Evolutionary conservation across 305 asterid genomes (phyloP), one percentile per base, ranked within the genome.

Genomic region (Fraxinus ornus): DNA sequence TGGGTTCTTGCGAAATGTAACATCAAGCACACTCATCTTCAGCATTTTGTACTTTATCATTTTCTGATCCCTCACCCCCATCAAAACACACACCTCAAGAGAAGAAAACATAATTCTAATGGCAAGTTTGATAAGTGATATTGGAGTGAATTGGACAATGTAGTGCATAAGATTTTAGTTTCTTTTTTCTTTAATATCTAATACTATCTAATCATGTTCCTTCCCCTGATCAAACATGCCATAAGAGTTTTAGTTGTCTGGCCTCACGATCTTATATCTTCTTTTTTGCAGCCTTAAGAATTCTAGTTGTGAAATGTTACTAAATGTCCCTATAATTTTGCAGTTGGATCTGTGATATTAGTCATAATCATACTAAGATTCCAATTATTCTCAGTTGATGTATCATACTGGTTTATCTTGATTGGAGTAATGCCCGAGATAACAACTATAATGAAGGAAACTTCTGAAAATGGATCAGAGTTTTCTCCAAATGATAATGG

Each of bases 401-500:
- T 82, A 80, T 68, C 77, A 77, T 66, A 62, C 87, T 79, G 72
- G 75, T 77, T 55, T 3, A 76, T 70, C 72, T 79, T 44, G 83
- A 79, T 21, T 39, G 79, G 80, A 37, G 73, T 80, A 82, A 88
- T 86, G 92, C 82, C 86, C 75, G 89, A 89, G 76, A 84, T 86
- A 83, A 82, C 78, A 83, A 82, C 77, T 81, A 17, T 81, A 35
- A 68, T 82, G 24, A 85, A 85, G 41, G 88, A 85, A 79, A 35
- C 76, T 64, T 91, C 90, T 74, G 92, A 89, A 83, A 87, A 85
- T 83, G 91, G 91, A 24, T 80, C 91, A 5, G 91, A 88, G 80
- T 89, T 90, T 49, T 91, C 94, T 82, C 93, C 88, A 41, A 90
- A 91, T 81, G 91, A 89, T 76, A 83, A 75, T 91, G 91, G 89